Evolutionary conservation across 345 rosid species (phyloP), one percentile per base, ranked within the genome.

Genomic region (Moricandia moricandioides): DNA sequence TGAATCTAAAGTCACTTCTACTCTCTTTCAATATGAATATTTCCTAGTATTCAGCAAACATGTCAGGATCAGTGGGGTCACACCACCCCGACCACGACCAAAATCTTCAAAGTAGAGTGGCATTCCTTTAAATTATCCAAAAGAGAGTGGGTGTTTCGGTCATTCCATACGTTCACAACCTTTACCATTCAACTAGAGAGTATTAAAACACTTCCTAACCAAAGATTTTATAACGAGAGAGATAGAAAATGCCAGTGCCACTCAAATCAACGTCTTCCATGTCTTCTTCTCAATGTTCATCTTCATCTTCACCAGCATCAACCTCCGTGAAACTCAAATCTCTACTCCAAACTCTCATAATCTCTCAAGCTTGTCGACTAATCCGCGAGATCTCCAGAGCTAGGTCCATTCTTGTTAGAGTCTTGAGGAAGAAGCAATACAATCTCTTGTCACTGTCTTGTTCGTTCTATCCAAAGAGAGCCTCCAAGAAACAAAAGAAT

Each of bases 291-390:
- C 76, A 45, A 11, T 55, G 54, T 35, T 65, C 68, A 57, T 62
- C 84, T 35, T 69, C 87, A 18, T 76, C 87, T 8, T 83, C 94
- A 74, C 74, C 85, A 14, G 60, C 79, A 74, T 68, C 81, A 78
- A 80, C 71, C 82, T 77, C 82, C 63, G 73, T 76, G 80, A 91
- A 87, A 81, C 80, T 85, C 80, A 94, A 85, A 84, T 76, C 84
- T 75, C 78, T 88, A 72, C 70, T 88, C 52, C 91, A 85, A 65
- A 84, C 83, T 52, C 84, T 89, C 33, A 47, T 93, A 47, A 45
- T 83, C 79, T 79, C 96, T 2, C 93, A 84, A 21, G 70, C 86
- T 59, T 73, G 84, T 75, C 86, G 93, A 18, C 24, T 86, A 13
- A 14, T 82, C 49, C 81, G 93, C 10, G 87, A 85, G 45, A 75